Evolutionary conservation across 1,284 basidiomycete species (phyloP), one percentile per base, ranked within the genome.

Genomic region (Apiotrichum gamsii): DNA sequence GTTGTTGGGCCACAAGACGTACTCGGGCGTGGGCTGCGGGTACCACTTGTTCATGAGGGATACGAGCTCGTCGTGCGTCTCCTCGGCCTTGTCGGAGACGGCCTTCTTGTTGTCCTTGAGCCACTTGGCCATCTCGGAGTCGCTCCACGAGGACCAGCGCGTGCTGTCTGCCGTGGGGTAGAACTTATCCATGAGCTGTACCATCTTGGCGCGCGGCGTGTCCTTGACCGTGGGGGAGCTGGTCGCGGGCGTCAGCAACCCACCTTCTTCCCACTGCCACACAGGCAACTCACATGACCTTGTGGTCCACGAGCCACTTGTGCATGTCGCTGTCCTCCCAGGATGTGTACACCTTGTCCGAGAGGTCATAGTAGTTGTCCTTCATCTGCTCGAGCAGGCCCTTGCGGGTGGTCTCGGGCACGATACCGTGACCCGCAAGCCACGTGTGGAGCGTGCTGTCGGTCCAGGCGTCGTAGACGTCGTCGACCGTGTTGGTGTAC

Each of bases 1-100:
- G 3, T 89, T 85, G 61, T 91, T 88, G 14, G 89, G 87, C 89
- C 89, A 93, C n/a, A 79, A 77, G 41, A 90, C 75, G 69, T 89
- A 90, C 4, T 81, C 78, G 8, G 76, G 61, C 19, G 72, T 70
- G 21, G 62, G 56, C 35, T 70, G 62, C 59, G 72, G 72, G 66
- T 77, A 76, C 62, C 73, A 61, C 23, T 54, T 56, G 59, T 52
- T 48, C 53, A 70, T 57, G 47, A 53, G 36, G 31, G 60, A 44
- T 23, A 32, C 18, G 25, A 47, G 45, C 37, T 40, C 24, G 24
- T 49, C 39, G 38, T 33, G 5, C 15, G n/a, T 30, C 35, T 39
- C 25, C 11, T 6, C 25, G 11, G 8, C 25, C 25, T 28, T 28
- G 6, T 11, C 18, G 18, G 13, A 20, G 67, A n/a, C n/a, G n/a